A percentile compares a stretch with the other conserved stretches of the same genome.
Evolutionary conservation across 2,329 filamentous ascomycete species (phyloP).

Genomic region (Beauveria sp.): DNA sequence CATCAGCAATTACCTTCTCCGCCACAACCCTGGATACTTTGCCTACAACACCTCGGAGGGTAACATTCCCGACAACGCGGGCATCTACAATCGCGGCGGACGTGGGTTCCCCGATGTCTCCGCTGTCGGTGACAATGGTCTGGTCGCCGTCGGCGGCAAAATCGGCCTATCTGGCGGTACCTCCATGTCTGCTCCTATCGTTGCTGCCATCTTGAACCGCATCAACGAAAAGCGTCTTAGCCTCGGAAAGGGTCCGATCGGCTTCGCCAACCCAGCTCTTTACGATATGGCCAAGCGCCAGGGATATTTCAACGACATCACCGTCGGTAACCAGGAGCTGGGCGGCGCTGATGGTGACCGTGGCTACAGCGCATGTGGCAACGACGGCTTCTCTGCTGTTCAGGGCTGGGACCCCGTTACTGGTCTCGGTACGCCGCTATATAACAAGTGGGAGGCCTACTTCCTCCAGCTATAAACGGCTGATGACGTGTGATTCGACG

Average conservation of each 20-base stretch:
- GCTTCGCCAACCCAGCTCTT: conserved; percentile 28
- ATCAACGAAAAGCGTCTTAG: conserved; percentile 30
- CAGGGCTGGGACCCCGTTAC: conserved; percentile 22
- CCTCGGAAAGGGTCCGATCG: conserved; percentile 26
- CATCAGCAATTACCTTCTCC: conserved; percentile 29
- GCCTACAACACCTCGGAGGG: conserved; percentile 26
- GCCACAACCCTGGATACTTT: conserved; percentile 13
- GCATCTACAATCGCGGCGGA: conserved; percentile 33
- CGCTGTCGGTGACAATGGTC: conserved; percentile 35
- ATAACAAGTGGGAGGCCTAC: conserved; percentile 5
- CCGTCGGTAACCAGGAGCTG: conserved; percentile 16
- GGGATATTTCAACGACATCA: conserved; percentile 18
- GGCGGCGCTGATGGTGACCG: conserved; percentile 1
- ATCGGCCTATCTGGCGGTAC: conserved; percentile 41
- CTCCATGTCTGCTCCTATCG: conserved; percentile 21
- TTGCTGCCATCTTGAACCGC: conserved; percentile 15
- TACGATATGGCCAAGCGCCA: conserved; percentile 14
- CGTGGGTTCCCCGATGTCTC: conserved; percentile 37
- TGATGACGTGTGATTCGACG: not conserved
- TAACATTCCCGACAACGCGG: conserved; percentile 27
- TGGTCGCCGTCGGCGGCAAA: conserved; percentile 34
- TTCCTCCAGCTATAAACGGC: not conserved
- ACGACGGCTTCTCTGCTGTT: conserved; percentile 18
- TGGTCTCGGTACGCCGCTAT: conserved; percentile 16
- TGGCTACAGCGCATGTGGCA: conserved; percentile 18